phyloP scores from a whole-genome alignment of 306 rosid species.

The Cucumis melo region DNA sequence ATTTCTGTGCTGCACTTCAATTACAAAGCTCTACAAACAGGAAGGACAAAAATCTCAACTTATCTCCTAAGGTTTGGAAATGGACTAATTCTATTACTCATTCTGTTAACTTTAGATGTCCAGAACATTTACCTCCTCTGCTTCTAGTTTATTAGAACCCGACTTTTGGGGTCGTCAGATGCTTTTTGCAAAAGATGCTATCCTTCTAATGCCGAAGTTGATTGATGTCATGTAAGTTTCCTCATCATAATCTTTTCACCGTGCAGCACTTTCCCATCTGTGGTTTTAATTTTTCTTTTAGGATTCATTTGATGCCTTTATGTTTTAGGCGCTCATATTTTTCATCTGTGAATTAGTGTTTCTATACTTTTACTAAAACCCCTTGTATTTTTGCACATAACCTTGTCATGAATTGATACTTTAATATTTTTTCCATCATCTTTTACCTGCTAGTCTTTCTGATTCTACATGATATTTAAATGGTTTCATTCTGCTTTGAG shows the following conservation, averaged over 20 bases:
- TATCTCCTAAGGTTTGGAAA: not conserved
- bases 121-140: not conserved
- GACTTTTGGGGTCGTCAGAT: not conserved
- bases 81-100: not conserved
- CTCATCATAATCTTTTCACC: not conserved
- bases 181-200: not conserved
- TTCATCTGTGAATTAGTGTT: not conserved
- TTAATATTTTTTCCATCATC: not conserved
- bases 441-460: constrained; percentile 7
- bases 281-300: not conserved
- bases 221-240: not conserved
- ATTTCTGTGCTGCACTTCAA: not conserved
- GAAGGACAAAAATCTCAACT: not conserved
- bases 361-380: not conserved
- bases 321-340: not conserved
- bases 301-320: not conserved
- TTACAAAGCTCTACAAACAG: not conserved
- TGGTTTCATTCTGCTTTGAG: not conserved
- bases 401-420: not conserved
- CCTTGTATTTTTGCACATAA: not conserved
- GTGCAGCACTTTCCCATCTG: not conserved
- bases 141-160: not conserved
- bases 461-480: not conserved
- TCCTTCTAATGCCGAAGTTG: not conserved
- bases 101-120: not conserved